Conservation (phyloP, 805 yeast species). For the Kluyveromyces lactis region DNA sequence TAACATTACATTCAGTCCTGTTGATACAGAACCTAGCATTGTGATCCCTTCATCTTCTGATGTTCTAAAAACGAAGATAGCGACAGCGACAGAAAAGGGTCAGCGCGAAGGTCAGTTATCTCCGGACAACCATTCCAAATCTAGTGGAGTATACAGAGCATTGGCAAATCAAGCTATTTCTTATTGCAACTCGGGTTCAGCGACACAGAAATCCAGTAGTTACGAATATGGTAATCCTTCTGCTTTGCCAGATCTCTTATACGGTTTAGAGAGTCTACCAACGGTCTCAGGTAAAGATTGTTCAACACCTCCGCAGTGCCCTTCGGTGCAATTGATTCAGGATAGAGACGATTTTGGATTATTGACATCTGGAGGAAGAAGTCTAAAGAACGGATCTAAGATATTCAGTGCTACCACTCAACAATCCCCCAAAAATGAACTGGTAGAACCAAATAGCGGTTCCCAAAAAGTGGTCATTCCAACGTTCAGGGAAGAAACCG, state of each 20-base stretch:
- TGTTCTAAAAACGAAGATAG: neutral
- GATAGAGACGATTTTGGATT: neutral
- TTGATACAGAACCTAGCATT: neutral
- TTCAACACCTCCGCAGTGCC: neutral
- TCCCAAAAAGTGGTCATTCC: constrained; percentile 29
- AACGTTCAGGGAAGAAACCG: constrained; percentile 28
- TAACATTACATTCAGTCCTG: constrained; percentile 1
- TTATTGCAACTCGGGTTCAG: neutral
- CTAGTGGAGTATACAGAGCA: too few species aligned
- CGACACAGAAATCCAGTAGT: neutral
- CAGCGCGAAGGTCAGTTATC: neutral
- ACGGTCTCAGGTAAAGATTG: neutral
- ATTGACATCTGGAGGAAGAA: neutral
- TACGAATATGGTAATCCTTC: constrained; percentile 2
- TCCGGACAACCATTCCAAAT: too few species aligned
- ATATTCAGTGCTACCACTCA: constrained; percentile 1
- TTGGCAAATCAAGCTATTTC: too few species aligned
- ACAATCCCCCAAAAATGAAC: constrained; percentile 1
- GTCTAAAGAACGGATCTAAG: constrained; percentile 4
- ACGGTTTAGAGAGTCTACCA: neutral
- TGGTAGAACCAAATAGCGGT: neutral
- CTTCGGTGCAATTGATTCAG: neutral
- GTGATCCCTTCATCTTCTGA: neutral
- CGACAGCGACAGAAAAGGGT: neutral
- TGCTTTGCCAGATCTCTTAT: constrained; percentile 2